Evolutionary conservation across 306 rosid species (phyloP), one percentile per base, ranked within the genome.

Genomic region (Pueraria montana): DNA sequence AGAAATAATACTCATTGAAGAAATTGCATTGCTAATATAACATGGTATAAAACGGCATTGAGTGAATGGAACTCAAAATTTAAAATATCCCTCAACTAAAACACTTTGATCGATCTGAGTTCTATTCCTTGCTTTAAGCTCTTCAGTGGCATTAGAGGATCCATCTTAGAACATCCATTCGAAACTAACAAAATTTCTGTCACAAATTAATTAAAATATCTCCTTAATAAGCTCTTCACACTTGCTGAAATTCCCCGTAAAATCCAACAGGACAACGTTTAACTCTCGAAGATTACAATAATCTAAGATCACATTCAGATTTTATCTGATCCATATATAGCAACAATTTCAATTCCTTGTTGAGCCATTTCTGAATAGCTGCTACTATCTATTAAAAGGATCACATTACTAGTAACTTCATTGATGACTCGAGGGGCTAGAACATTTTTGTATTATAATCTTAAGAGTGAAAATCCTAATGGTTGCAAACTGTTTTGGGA

Each of bases 171-270:
- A 77, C 80, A 64, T 69, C 71, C 91, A 76, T 43, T 85, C 92
- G 91, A 91, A 52, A 84, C 10, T 0, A 94, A 92, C 89, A 91
- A 85, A 42, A 91, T 74, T 81, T 92, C 95, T 9, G 86, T 38
- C 65, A 91, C 84, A 52, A 88, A 20, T 74, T 91, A 89, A 72
- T 75, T 89, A 36, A 89, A 58, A 30, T 30, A 30, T 1, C 42
- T 89, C 91, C 64, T 79, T 82, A 13, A 88, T 48, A 82, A 93
- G 80, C 84, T 84, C 89, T 83, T 84, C 89, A n/a, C 89, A 61
- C 66, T 30, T 30, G 34, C 34, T 30, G 34, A 30, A 30, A 30
- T 36, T 36, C 40, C 40, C 40, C 40, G 7, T 36, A 36, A 36
- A 36, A 36, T 5, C 40, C 67, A 91, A 65, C 81, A 93, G 21